phyloP scores from a whole-genome alignment of 345 rosid species.

The Gossypium ekmanianum region DNA sequence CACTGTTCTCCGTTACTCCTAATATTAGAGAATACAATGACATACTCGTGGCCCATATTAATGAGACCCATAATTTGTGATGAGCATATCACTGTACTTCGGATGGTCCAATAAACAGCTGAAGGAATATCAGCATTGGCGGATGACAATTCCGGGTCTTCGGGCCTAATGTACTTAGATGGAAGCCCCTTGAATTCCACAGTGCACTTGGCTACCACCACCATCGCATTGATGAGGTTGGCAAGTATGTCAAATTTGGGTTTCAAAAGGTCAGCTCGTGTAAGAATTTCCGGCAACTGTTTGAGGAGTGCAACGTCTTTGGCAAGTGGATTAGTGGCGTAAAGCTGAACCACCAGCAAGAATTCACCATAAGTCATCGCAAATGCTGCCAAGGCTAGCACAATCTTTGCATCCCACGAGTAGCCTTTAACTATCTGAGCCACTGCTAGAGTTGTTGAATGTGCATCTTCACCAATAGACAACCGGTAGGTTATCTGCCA shows the following conservation, averaged over 20 bases:
- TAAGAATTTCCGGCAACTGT: slow-evolving; percentile 43
- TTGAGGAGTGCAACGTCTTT: slow-evolving; percentile 49
- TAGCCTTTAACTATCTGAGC: slow-evolving; percentile 34
- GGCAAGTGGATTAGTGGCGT: slow-evolving; percentile 46
- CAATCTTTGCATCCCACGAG: slow-evolving; percentile 60
- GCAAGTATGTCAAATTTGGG: slow-evolving; percentile 37
- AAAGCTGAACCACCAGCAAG: slow-evolving; percentile 50
- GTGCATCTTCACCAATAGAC: slow-evolving; percentile 44
- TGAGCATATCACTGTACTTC: slow-evolving; percentile 43
- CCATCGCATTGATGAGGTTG: slow-evolving; percentile 36
- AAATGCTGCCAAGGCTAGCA: slow-evolving; percentile 52
- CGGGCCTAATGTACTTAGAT: slow-evolving; percentile 33
- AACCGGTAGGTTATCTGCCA: slow-evolving; percentile 48
- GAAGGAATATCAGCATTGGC: slow-evolving; percentile 46
- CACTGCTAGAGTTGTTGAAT: slow-evolving; percentile 38
- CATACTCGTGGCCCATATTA: slow-evolving; percentile 55
- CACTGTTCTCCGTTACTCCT: too few species aligned
- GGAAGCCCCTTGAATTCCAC: slow-evolving; percentile 48
- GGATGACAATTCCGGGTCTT: slow-evolving; percentile 27
- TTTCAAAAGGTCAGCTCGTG: slow-evolving; percentile 28
- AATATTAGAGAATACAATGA: neutral
- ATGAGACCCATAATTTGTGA: slow-evolving; percentile 42
- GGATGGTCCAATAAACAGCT: slow-evolving; percentile 58
- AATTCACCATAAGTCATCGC: slow-evolving; percentile 54
- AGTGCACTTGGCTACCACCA: slow-evolving; percentile 42